Evolutionary conservation across 2,329 filamentous ascomycete genomes (phyloP).

Genomic region (Aspergillus ustus): DNA sequence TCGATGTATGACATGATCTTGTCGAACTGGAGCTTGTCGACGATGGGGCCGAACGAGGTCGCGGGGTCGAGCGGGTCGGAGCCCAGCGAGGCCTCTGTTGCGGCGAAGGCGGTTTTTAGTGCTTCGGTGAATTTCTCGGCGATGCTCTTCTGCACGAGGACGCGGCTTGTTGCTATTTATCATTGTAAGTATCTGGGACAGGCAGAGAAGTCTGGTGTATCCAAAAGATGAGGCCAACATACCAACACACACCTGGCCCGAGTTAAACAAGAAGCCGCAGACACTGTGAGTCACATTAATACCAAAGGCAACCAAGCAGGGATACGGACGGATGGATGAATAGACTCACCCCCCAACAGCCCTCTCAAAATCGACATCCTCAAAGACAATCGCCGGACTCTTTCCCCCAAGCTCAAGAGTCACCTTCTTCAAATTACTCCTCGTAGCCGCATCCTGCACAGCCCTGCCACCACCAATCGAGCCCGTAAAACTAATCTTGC

Average conservation of each 20-base stretch:
- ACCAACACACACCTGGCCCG: constrained; percentile 28
- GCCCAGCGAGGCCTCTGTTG: constrained; percentile 1
- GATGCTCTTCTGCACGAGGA: constrained; percentile 29
- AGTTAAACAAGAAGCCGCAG: constrained; percentile 24
- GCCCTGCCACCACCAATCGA: constrained; percentile 31
- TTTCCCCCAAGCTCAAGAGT: constrained; percentile 38
- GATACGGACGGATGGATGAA: not conserved
- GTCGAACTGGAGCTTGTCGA: constrained; percentile 18
- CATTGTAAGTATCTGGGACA: not conserved
- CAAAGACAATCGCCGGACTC: constrained; percentile 32
- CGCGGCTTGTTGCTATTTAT: constrained; percentile 24
- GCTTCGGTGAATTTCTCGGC: constrained; percentile 19
- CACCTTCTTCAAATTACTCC: constrained; percentile 35
- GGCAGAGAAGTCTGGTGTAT: too few species aligned
- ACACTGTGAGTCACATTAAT: constrained; percentile 1
- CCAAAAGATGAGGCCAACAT: not conserved
- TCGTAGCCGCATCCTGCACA: constrained; percentile 48
- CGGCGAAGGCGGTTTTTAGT: constrained; percentile 18
- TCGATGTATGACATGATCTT: constrained; percentile 16
- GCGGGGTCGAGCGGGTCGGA: constrained; percentile 3
- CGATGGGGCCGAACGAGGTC: constrained; percentile 16
- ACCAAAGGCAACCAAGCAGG: not conserved
- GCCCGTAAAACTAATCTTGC: constrained; percentile 42
- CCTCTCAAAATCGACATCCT: constrained; percentile 36
- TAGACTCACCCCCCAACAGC: constrained; percentile 19